phyloP scores from a whole-genome alignment of 2,329 filamentous ascomycete species.

The Hypoxylon sp. region DNA sequence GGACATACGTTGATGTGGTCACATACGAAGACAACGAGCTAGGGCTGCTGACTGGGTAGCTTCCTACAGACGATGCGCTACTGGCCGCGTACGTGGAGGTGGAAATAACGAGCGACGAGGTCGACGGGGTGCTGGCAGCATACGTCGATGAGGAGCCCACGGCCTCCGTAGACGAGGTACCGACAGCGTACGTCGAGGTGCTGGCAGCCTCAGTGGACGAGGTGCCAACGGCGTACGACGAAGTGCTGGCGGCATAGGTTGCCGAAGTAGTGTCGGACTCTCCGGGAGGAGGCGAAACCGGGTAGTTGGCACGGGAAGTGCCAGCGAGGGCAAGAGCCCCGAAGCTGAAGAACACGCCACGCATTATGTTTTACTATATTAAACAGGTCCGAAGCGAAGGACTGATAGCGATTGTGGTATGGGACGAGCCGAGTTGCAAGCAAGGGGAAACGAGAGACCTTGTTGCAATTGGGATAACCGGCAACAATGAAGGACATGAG shows the following conservation, averaged over 20 bases:
- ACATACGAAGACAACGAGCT: neutral
- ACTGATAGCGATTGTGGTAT: slow-evolving; percentile 17
- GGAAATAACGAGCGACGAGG: neutral
- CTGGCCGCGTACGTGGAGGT: neutral
- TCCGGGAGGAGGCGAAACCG: slow-evolving; percentile 6
- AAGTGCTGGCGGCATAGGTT: slow-evolving; percentile 2
- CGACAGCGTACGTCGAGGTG: neutral
- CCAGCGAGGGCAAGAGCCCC: slow-evolving; percentile 36
- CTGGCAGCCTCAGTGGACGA: slow-evolving; percentile 10
- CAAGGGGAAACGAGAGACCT: slow-evolving; percentile 38
- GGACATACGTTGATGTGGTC: neutral
- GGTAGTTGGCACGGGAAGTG: slow-evolving; percentile 29
- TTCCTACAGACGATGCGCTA: neutral
- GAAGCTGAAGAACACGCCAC: slow-evolving; percentile 28
- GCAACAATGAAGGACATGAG: slow-evolving; percentile 3
- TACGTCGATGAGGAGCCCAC: neutral
- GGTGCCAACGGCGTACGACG: slow-evolving; percentile 2
- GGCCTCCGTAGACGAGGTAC: neutral
- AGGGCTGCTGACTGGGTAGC: neutral
- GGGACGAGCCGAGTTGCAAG: slow-evolving; percentile 14
- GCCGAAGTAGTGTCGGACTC: slow-evolving; percentile 12
- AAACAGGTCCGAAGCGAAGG: slow-evolving; percentile 19
- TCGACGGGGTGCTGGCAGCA: neutral
- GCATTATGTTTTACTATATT: slow-evolving; percentile 36
- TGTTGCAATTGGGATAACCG: slow-evolving; percentile 14